A percentile compares a stretch with the other conserved stretches of the same genome.
Conservation (phyloP, 768 basidiomycete genomes). For the Leccinum longicurvipes region DNA sequence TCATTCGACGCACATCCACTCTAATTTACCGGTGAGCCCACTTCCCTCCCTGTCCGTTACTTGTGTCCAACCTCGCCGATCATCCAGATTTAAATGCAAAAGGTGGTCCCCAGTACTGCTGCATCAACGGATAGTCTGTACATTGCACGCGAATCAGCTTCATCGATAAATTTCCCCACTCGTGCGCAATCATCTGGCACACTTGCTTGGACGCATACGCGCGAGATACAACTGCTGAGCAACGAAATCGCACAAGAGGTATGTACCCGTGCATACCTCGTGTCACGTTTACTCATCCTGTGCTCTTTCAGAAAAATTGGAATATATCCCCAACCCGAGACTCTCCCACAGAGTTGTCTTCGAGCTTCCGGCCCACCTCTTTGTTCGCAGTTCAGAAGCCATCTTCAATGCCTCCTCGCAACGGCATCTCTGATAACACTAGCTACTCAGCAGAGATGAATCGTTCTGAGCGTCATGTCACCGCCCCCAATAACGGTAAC, state of each 20-base stretch:
- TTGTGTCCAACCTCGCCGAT: conserved; percentile 24
- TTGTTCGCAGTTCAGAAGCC: conserved; percentile 39
- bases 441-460: conserved; percentile 21
- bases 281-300: conserved; percentile 22
- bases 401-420: conserved; percentile 47
- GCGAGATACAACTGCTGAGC: conserved; percentile 35
- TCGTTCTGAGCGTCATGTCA: conserved; percentile 39
- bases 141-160: conserved; percentile 35
- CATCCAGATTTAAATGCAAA: conserved; percentile 62
- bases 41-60: conserved; percentile 11
- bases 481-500: conserved; percentile 34
- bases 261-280: conserved; percentile 25
- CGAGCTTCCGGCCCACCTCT: conserved; percentile 29
- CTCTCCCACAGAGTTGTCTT: conserved; percentile 34
- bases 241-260: conserved; percentile 46
- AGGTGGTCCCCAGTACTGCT: conserved; percentile 59
- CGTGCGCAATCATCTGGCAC: conserved; percentile 33
- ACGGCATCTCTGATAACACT: conserved; percentile 27
- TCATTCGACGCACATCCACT: conserved; percentile 39
- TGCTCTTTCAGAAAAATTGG: conserved; percentile 42
- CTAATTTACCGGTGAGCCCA: conserved; percentile 47
- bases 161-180: conserved; percentile 28
- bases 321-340: conserved; percentile 41
- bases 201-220: conserved; percentile 48
- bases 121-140: conserved; percentile 35